Base-by-base conservation (phyloP, 257 asterid species). In the Parsonsia alboflavescens region DNA sequence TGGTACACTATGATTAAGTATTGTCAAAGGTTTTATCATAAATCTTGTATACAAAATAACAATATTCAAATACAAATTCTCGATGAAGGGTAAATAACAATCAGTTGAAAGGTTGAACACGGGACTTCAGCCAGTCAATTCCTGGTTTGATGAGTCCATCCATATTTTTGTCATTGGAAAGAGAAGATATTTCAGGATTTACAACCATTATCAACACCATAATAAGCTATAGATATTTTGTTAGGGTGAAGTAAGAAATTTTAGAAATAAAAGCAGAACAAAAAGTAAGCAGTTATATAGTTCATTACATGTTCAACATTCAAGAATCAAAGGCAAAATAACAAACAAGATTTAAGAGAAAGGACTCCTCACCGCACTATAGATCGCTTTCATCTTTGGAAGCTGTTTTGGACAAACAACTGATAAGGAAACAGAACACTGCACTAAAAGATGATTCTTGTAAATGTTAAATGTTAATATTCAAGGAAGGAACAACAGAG, bases 361-460 rank as follows among this genome's bases (percentile, higher is more conserved):
- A 78, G 28, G 4, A 49, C 8, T 21, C 75, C 77, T 76, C 88
- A 91, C 98, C 91, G 96, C 93, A 75, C 84, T 85, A 81, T 87
- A 95, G 79, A 92, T 92, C 61, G 87, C 91, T 78, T 80, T 87
- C 68, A 95, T 88, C 84, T 90, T 90, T 15, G 96, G 91, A 80
- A 95, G 96, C 86, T 90, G 90, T 90, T 86, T 95, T 12, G 99
- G 99, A 84, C 98, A 95, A 76, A 95, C 80, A 73, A 95, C 91
- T 44, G 99, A 92, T 67, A 95, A 85, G 78, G 98, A 92, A 82
- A 95, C 78, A 75, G 88, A 86, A 83, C 82, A 81, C 99, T 95
- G 99, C 91, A 87, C 79, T 0, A 42, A 74, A 54, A 12, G 30
- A 65, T 70, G 70, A 65, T 11, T 42, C 53, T 19, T 66, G 16